Base-by-base conservation (phyloP, 2,329 filamentous ascomycete genomes). In the Trichoderma sp. region DNA sequence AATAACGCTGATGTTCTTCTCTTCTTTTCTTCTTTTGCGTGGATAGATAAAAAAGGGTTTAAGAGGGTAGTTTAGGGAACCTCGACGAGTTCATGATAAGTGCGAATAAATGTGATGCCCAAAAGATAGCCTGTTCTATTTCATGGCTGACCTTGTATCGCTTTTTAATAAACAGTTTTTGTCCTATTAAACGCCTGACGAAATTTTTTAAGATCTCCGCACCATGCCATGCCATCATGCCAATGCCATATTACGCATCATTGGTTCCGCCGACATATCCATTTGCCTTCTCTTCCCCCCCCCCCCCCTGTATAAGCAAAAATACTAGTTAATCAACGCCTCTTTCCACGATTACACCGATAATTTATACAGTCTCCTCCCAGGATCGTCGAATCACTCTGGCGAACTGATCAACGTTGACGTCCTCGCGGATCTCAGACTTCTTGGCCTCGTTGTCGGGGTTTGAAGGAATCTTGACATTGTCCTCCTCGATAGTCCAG, bases 401-500 rank as follows among this genome's bases (percentile, higher is more conserved):
- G 64, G 88, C 84, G 81, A 94, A 94, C 84, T 93, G 93, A 74
- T 96, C 92, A 70, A 97, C 90, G 81, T 91, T 93, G 77, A 99
- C 96, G 73, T 96, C 94, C 85, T 99, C 96, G 76, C 94, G 89
- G 77, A 97, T 96, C 80, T 97, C 92, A 51, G 94, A 91, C 81
- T 96, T 96, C 85, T 96, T 93, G 55, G 94, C 96, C 87, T 98
- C 95, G 80, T 97, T 97, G 83, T 99, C 96, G 78, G 96, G 92
- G 84, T 99, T 99, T 77, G 90, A 85, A 68, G 96, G 96, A 68
- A 99, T 88, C 79, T 88, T 88, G 72, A 97, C 90, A 54, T 83
- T 77, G 39, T 86, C 84, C 66, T 84, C 88, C 34, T 85, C 83
- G 52, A 97, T 86, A 75, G 87, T 88, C 94, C 95, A 99, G 73